A percentile compares a stretch with the other conserved stretches of the same genome.
Evolutionary conservation across 306 rosid genomes (phyloP).

Genomic region (Inga leiocalycina): DNA sequence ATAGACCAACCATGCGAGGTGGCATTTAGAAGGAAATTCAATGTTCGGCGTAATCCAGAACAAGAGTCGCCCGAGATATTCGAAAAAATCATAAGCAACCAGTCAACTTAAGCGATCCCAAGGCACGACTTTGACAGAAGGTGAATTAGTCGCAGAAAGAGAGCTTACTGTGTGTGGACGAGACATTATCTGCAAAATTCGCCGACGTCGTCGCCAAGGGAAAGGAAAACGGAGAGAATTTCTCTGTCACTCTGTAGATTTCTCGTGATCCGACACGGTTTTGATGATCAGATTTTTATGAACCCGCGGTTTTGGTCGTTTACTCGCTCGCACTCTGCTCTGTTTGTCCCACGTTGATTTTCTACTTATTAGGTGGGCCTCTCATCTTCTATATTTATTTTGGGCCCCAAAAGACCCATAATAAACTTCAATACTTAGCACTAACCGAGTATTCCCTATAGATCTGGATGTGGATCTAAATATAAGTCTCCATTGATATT

Average conservation of each 20-base stretch:
- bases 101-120: conserved; percentile 13
- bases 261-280: background rate
- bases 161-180: conserved; percentile 34
- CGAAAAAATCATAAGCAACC: background rate
- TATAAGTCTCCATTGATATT: fast-evolving
- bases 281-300: background rate
- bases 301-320: background rate
- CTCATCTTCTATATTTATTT: background rate
- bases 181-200: conserved; percentile 35
- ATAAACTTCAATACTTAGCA: too few relatives aligned
- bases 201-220: conserved; percentile 11
- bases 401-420: background rate
- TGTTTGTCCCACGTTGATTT: background rate
- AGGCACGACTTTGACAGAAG: background rate
- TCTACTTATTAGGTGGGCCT: background rate
- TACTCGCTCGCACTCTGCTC: background rate
- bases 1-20: background rate
- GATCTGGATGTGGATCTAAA: too few relatives aligned
- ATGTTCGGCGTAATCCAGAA: background rate
- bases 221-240: background rate
- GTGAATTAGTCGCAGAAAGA: background rate
- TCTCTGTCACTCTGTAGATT: background rate
- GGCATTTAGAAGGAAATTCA: conserved; percentile 4
- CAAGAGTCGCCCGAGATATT: background rate
- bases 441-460: too few relatives aligned